Base-by-base conservation (phyloP, 2,329 filamentous ascomycete species). In the Diaporthe sp. region DNA sequence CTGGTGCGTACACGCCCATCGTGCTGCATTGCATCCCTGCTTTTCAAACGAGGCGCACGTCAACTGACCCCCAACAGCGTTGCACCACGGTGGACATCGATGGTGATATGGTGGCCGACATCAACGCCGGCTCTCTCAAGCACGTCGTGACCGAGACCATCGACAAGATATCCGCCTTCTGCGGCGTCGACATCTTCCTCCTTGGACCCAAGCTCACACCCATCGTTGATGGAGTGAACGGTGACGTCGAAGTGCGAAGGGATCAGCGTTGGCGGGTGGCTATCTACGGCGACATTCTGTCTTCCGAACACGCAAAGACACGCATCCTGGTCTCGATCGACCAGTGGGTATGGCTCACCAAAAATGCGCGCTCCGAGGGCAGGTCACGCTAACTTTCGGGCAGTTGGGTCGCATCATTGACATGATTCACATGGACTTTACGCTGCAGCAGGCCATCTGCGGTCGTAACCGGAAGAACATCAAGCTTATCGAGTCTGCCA, bases 251-350 rank as follows among this genome's bases (percentile, higher is more conserved):
- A 81, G 93, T 97, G 81, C 94, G 94, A 79, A 93, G 95, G 80
- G 96, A 98, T 83, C 94, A 97, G 84, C 92, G 96, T 79, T 95
- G 97, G 88, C 93, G 96, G 82, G 93, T 98, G 77, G 94, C 95
- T 80, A 97, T 99, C 78, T 99, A 97, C 81, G 96, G 97, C 73
- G 97, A 99, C 82, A 93, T 97, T 85, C 92, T 98, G 86, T 98
- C 95, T 79, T 94, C 95, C 39, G 97, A 99, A 85, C 96, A 98
- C 85, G 97, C 97, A 73, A 99, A 99, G 89, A 98, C 96, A 25
- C 92, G 97, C 78, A 93, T 98, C 55, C 87, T 99, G 83, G 98
- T 98, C 84, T 97, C 98, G 89, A 98, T 99, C 82, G 97, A 99
- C 84, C 95, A 95, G 85, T 91, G 98, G 87, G 94, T 97, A 89